A percentile compares a stretch with the other conserved stretches of the same genome.
phyloP scores from a whole-genome alignment of 1,139 yeast genomes.

The Magnusiomyces paraingens region DNA sequence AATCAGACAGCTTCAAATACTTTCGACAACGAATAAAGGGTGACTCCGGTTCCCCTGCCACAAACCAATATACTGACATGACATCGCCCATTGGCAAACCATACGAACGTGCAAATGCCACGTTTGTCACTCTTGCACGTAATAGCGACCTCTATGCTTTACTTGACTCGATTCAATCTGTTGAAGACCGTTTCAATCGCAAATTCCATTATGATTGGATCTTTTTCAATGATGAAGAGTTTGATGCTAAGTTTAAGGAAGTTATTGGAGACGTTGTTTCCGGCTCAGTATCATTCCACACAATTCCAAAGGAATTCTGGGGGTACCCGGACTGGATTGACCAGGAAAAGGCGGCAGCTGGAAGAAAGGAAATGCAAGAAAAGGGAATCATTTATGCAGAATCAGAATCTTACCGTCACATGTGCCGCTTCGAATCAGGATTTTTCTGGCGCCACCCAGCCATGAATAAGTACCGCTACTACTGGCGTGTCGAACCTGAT shows the following conservation, averaged over 20 bases:
- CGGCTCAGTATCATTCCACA: conserved; percentile 60
- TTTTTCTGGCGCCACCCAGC: conserved; percentile 79
- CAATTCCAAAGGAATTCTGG: conserved; percentile 68
- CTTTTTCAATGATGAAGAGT: conserved; percentile 62
- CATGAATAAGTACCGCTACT: conserved; percentile 69
- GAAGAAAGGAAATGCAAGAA: conserved; percentile 45
- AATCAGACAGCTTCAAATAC: not conserved
- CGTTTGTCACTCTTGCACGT: conserved; percentile 67
- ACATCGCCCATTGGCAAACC: conserved; percentile 2
- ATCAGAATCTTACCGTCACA: conserved; percentile 64
- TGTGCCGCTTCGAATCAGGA: conserved; percentile 94
- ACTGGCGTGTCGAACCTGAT: conserved; percentile 97
- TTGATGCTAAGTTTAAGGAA: conserved; percentile 46
- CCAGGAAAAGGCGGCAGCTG: conserved; percentile 49
- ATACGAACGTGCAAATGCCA: conserved; percentile 45
- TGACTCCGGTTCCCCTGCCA: not conserved
- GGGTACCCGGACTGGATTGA: conserved; percentile 68
- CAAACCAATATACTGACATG: conserved; percentile 9
- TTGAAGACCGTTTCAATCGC: conserved; percentile 67
- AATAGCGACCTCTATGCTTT: conserved; percentile 58
- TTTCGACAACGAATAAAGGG: not conserved
- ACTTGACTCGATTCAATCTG: conserved; percentile 51
- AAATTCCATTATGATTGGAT: conserved; percentile 69
- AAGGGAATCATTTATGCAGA: conserved; percentile 58
- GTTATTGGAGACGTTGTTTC: conserved; percentile 44